phyloP scores from a whole-genome alignment of 208 protist genomes.

The Herpetomonas samuelpessoai region DNA sequence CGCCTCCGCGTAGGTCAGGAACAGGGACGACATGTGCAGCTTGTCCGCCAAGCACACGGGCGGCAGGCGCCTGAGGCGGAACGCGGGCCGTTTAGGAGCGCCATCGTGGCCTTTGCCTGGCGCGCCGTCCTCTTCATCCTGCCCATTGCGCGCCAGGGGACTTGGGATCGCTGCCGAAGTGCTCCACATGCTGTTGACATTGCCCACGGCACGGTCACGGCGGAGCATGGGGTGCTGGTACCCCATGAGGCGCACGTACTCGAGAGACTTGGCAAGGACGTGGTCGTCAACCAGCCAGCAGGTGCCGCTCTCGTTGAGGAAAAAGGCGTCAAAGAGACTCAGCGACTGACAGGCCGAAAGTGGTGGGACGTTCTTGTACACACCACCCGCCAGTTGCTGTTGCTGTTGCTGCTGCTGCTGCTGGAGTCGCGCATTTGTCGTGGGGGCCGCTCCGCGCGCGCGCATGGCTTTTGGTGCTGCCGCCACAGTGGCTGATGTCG shows the following conservation, averaged over 20 bases:
- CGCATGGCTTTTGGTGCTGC: too few relatives aligned
- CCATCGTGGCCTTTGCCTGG: too few relatives aligned
- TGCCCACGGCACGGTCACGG: constrained; percentile 13
- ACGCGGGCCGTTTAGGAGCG: not conserved
- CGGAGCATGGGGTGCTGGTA: constrained; percentile 47
- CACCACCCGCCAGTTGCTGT: too few relatives aligned
- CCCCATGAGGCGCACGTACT: constrained; percentile 72
- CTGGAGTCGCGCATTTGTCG: not conserved
- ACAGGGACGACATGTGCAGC: constrained; percentile 17
- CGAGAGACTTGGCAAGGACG: constrained; percentile 66
- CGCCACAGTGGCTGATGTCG: too few relatives aligned
- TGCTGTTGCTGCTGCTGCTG: constrained; percentile 3
- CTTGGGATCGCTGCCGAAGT: constrained; percentile 9
- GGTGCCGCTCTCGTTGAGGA: constrained; percentile 32
- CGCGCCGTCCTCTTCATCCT: not conserved
- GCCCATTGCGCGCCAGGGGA: constrained; percentile 3
- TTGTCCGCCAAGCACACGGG: not conserved
- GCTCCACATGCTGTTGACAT: constrained; percentile 16
- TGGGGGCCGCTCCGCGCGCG: not conserved
- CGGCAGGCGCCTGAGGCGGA: not conserved
- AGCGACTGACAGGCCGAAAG: constrained; percentile 17
- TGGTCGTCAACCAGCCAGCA: constrained; percentile 69
- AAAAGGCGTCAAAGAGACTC: constrained; percentile 74
- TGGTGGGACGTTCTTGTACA: not conserved
- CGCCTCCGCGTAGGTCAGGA: constrained; percentile 52